Evolutionary conservation across 2,329 filamentous ascomycete genomes (phyloP), one percentile per base, ranked within the genome.

Genomic region (Rhynchosporium agropyri): DNA sequence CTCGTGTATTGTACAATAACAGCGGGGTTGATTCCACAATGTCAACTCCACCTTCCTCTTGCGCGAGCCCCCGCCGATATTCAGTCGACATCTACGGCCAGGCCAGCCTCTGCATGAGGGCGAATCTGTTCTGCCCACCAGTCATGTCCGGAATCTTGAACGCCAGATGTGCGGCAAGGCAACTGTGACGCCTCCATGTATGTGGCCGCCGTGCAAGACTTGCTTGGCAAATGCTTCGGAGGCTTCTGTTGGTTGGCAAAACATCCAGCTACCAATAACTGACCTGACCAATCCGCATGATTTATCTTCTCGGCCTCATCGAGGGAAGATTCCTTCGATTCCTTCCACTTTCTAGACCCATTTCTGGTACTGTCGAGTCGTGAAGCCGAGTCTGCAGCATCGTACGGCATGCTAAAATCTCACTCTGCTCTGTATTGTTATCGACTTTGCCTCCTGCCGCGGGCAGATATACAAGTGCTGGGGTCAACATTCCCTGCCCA

Each of bases 361-460:
- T 40, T 40, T 9, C 31, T n/a, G 33, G 49, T 51, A 36, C 49
- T 3, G n/a, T 8, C 29, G 9, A n/a, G 15, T 33, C 1, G 49
- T 33, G 13, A 55, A 42, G 33, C 33, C 20, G 20, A 40, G n/a
- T 6, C 15, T 51, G 13, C 13, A 33, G 54, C 10, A 58, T 29
- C 7, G 31, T n/a, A 36, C 20, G 36, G 38, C 13, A 36, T 31
- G 26, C 54, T 54, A 40, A 54, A 40, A 6, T 33, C 29, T 31
- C 48, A 53, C 58, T 45, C 49, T 26, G 42, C 7, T 45, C 42
- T n/a, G 3, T 45, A 7, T 10, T 46, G 56, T 63, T 63, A 55
- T 63, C 61, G 29, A 28, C 40, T 29, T 36, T 58, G 45, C 45
- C 51, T 58, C 56, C 61, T 60, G 58, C 46, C 29, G 49, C 45